Base-by-base conservation (phyloP, 2,329 filamentous ascomycete genomes). In the Hawksworthiomyces lignivorus region DNA sequence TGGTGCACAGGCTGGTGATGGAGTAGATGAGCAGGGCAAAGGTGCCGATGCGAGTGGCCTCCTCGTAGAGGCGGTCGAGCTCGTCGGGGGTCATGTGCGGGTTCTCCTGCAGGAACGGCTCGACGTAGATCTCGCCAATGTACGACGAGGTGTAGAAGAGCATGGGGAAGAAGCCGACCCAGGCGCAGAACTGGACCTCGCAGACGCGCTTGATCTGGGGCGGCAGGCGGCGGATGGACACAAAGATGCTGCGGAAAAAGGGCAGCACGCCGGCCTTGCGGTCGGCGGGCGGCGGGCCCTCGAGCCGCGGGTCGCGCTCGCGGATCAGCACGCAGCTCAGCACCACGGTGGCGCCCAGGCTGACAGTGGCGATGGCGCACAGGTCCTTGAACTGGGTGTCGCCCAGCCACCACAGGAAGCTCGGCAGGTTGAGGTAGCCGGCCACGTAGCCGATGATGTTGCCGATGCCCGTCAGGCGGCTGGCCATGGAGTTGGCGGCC, bases 151-250 rank as follows among this genome's bases (percentile, higher is more conserved):
- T 87, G 67, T 97, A 97, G 65, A 94, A 96, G 3, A 97, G 72
- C 60, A 95, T 88, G 1, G 89, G 89, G 55, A 96, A 97, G 78
- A 90, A 96, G 39, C 87, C 90, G 43, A 96, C 81, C 89, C 89
- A 97, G 5, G 87, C 87, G 47, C 82, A 89, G 52, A 90, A 79
- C 58, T 92, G 85, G 0, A 89, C 83, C 50, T 80, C 67, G 56
- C 89, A 96, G 28, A 96, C 87, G 49, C 78, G 82, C 48, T 75
- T 75, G 50, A 92, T 87, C 61, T 94, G 88, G 1, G 82, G 81
- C 1, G 90, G 89, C 7, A 97, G 70, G 29, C 80, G 75, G 53
- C 74, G 78, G 49, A 95, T 84, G 0, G 88, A 88, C 36, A 72
- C 75, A 58, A 84, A 82, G 3, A 95, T 80, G 52, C 80, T 77